Conservation (phyloP, 225 moss, liverwort and hornwort species). For the Pseudisothecium myosuroides region DNA sequence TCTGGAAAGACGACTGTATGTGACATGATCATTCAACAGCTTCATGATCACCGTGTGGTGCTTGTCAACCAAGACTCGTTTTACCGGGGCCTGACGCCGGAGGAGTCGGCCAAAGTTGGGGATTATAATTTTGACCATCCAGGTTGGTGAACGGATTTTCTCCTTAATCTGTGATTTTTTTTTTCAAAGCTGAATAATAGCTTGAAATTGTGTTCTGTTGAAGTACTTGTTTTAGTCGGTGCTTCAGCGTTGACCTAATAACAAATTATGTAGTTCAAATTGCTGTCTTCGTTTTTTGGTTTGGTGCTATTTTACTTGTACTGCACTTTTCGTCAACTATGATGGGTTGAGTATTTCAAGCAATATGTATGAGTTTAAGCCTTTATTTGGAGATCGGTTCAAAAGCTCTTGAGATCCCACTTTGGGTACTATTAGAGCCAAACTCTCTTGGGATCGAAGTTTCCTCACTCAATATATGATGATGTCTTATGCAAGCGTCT, state of each 20-base stretch:
- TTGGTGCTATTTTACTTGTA: not conserved
- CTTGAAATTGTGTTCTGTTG: not conserved
- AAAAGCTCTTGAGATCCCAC: not conserved
- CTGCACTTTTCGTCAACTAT: not conserved
- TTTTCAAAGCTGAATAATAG: not conserved
- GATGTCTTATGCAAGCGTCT: not conserved
- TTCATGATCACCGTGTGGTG: conserved; percentile 91
- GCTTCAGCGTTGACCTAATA: not conserved
- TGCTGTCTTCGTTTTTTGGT: not conserved
- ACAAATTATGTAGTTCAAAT: not conserved
- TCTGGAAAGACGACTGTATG: conserved; percentile 97
- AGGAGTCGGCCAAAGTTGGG: conserved; percentile 57
- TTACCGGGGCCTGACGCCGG: conserved; percentile 75
- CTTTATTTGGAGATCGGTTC: not conserved
- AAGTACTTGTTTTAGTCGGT: not conserved
- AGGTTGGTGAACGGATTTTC: not conserved
- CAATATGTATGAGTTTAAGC: not conserved
- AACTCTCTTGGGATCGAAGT: not conserved
- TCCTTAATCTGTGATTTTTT: not conserved
- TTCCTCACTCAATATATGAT: not conserved
- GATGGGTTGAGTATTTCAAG: not conserved
- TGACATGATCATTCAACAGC: conserved; percentile 98
- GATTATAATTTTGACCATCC: conserved; percentile 97
- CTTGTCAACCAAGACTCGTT: conserved; percentile 97
- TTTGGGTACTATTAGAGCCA: not conserved